A percentile compares a stretch with the other conserved stretches of the same genome.
Conservation (phyloP, 2,329 filamentous ascomycete genomes). For the Periglandula ipomoeae region DNA sequence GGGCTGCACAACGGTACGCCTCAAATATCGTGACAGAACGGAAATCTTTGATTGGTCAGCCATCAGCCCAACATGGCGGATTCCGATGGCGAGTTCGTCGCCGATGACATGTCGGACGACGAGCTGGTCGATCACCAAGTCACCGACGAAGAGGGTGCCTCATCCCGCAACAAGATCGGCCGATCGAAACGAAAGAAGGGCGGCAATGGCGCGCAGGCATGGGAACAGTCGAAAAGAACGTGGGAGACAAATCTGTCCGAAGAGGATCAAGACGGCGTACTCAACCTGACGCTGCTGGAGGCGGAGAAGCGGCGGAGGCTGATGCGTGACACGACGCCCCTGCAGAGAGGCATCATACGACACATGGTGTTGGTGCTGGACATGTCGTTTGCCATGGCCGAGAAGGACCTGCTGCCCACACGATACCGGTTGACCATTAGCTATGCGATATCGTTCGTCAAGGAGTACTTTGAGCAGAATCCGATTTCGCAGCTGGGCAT, state of each 20-base stretch:
- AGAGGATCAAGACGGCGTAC: slow-evolving; percentile 70
- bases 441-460: slow-evolving; percentile 79
- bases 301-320: slow-evolving; percentile 74
- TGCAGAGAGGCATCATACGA: slow-evolving; percentile 96
- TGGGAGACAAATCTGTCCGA: slow-evolving; percentile 61
- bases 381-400: slow-evolving; percentile 85
- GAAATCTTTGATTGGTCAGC: not conserved
- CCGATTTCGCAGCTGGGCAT: slow-evolving; percentile 93
- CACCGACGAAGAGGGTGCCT: slow-evolving; percentile 26
- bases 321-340: slow-evolving; percentile 84
- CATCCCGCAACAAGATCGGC: slow-evolving; percentile 19
- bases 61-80: slow-evolving; percentile 49
- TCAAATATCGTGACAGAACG: not conserved
- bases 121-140: slow-evolving; percentile 45
- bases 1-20: not conserved
- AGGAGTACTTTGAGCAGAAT: slow-evolving; percentile 97
- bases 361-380: slow-evolving; percentile 87
- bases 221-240: slow-evolving; percentile 57
- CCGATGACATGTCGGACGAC: slow-evolving; percentile 54
- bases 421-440: slow-evolving; percentile 74
- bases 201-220: slow-evolving; percentile 43
- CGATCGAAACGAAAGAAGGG: slow-evolving; percentile 22
- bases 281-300: slow-evolving; percentile 70
- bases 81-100: slow-evolving; percentile 63
- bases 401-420: slow-evolving; percentile 89